Percentiles rank a stretch among this genome's conserved stretches.
phyloP scores from a whole-genome alignment of 495 filamentous ascomycete species.

The Hypoxylon subgilvum region DNA sequence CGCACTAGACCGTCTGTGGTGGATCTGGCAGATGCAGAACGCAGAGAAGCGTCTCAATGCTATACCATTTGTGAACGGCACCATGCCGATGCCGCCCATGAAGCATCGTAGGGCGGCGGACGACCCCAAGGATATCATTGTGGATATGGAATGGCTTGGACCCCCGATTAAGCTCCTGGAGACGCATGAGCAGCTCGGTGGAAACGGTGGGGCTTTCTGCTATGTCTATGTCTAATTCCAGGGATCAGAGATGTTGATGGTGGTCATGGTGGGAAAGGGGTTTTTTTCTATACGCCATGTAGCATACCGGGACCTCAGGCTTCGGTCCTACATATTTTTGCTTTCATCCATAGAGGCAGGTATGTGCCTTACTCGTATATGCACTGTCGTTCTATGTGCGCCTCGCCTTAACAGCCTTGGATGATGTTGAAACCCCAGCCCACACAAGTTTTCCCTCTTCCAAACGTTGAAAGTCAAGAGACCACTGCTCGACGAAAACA shows the following conservation, averaged over 20 bases:
- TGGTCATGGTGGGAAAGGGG: background rate
- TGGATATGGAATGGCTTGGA: slow-evolving; percentile 46
- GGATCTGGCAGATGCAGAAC: slow-evolving; percentile 61
- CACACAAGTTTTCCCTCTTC: too few relatives aligned
- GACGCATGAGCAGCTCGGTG: slow-evolving; percentile 47
- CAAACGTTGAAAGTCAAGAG: too few relatives aligned
- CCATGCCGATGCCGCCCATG: slow-evolving; percentile 36
- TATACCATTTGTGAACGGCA: slow-evolving; percentile 16
- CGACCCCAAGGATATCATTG: slow-evolving; percentile 35
- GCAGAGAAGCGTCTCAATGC: slow-evolving; percentile 36
- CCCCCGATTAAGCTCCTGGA: slow-evolving; percentile 42
- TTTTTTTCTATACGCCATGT: background rate
- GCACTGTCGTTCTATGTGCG: too few relatives aligned
- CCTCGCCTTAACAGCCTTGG: too few relatives aligned
- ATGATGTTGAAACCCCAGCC: too few relatives aligned
- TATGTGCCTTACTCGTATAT: too few relatives aligned
- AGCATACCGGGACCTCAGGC: too few relatives aligned
- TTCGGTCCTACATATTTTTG: too few relatives aligned
- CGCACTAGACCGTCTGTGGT: slow-evolving; percentile 64
- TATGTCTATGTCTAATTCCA: slow-evolving; percentile 47
- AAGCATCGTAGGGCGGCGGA: slow-evolving; percentile 20
- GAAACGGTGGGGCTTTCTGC: slow-evolving; percentile 44
- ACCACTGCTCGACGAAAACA: too few relatives aligned
- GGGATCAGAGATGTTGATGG: too few relatives aligned
- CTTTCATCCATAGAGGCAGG: too few relatives aligned